These are phyloP conservation scores for Sclerotiophoma versabilis DNA, from an alignment of 2,329 filamentous ascomycete genomes.

Conservation along the genomic window DNA sequence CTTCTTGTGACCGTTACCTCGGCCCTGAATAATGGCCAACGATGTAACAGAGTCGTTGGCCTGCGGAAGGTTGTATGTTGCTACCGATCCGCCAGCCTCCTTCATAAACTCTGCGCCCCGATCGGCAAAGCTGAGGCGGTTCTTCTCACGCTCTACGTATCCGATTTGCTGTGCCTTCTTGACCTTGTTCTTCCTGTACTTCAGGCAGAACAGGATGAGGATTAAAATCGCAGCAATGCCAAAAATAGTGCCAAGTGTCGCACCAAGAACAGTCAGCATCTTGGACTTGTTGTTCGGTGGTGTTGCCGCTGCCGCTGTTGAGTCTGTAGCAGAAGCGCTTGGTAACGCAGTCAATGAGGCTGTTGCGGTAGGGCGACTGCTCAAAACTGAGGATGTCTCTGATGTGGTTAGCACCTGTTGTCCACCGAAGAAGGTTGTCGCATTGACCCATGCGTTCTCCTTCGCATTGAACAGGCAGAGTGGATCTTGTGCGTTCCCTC, in stretches of 20 bases:
- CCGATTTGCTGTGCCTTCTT: constrained; percentile 67
- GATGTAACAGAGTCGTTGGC: constrained; percentile 51
- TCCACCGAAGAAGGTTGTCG: constrained; percentile 67
- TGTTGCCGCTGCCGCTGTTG: constrained; percentile 38
- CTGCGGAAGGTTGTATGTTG: constrained; percentile 41
- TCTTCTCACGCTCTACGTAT: constrained; percentile 47
- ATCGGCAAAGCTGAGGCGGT: constrained; percentile 59
- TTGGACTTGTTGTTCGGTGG: constrained; percentile 53
- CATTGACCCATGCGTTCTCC: constrained; percentile 79
- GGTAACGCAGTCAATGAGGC: constrained; percentile 21
- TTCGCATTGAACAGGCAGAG: constrained; percentile 79
- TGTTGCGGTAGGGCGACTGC: constrained; percentile 30
- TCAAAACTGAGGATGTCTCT: constrained; percentile 43
- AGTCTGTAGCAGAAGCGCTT: constrained; percentile 41
- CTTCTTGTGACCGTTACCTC: constrained; percentile 58
- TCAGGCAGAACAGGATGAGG: constrained; percentile 72
- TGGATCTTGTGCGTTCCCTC: constrained; percentile 69
- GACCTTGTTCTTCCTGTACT: constrained; percentile 65
- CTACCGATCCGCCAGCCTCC: constrained; percentile 55
- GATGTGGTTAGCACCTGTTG: constrained; percentile 45
- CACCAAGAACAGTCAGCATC: constrained; percentile 73
- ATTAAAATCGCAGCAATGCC: constrained; percentile 76
- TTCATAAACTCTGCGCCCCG: constrained; percentile 61
- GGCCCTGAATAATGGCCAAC: constrained; percentile 62
- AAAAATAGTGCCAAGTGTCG: constrained; percentile 81